Evolutionary conservation across 495 filamentous ascomycete species (phyloP).

Genomic region (Hyaloscypha variabilis): DNA sequence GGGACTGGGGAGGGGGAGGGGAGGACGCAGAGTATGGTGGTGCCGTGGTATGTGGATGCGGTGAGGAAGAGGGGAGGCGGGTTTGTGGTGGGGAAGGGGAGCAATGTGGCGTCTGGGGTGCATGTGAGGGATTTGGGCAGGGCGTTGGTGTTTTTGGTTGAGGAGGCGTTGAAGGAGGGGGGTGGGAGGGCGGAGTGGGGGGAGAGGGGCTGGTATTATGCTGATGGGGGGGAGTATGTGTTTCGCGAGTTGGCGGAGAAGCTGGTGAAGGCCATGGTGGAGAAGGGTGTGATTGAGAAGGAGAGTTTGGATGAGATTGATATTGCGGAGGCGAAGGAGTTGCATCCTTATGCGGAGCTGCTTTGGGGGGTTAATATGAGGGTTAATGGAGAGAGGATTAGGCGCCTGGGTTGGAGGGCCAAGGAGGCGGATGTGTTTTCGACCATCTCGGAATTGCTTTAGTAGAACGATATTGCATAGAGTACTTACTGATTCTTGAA

Average conservation of each 20-base stretch:
- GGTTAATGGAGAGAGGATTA: not conserved
- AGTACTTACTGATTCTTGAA: too few species aligned
- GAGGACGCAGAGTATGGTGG: constrained; percentile 31
- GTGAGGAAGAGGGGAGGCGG: constrained; percentile 21
- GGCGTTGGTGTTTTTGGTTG: not conserved
- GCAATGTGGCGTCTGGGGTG: not conserved
- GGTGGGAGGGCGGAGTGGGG: not conserved
- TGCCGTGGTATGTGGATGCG: constrained; percentile 21
- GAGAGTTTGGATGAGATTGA: not conserved
- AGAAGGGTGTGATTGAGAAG: not conserved
- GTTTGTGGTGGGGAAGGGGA: constrained; percentile 18
- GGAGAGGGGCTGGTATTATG: not conserved
- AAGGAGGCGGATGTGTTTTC: not conserved
- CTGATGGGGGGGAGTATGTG: not conserved
- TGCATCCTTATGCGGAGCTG: not conserved
- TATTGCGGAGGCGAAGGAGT: not conserved
- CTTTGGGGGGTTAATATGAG: not conserved
- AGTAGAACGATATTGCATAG: too few species aligned
- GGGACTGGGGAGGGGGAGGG: constrained; percentile 29
- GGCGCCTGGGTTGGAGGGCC: not conserved
- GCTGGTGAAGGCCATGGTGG: not conserved
- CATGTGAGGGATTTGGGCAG: not conserved
- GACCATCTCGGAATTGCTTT: not conserved
- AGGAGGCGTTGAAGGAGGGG: not conserved
- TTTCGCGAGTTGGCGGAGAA: not conserved